phyloP scores from a whole-genome alignment of 2,329 filamentous ascomycete genomes.

The Rhynchosporium agropyri region DNA sequence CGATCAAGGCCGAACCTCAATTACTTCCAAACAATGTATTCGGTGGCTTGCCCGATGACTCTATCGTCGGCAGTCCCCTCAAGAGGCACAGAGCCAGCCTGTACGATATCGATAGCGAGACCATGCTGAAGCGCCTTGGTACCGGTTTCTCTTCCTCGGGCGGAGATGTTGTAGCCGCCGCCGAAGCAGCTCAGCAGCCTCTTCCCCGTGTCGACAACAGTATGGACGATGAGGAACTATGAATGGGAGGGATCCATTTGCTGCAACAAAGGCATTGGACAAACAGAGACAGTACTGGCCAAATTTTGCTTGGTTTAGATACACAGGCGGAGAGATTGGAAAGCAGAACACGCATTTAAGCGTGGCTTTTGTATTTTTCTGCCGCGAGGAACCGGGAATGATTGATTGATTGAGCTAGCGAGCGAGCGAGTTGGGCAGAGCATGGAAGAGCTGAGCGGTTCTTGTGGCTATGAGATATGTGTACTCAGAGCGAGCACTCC shows the following conservation, averaged over 20 bases:
- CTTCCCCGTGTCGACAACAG: constrained; percentile 20
- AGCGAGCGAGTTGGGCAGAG: not conserved
- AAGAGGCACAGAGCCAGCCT: constrained; percentile 74
- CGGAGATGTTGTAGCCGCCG: constrained; percentile 37
- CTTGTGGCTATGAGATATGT: constrained; percentile 10
- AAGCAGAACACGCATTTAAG: constrained; percentile 12
- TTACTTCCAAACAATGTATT: constrained; percentile 45
- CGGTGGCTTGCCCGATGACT: constrained; percentile 51
- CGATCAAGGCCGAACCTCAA: constrained; percentile 41
- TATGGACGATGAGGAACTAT: constrained; percentile 40
- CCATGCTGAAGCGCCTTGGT: constrained; percentile 36
- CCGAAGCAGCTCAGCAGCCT: constrained; percentile 39
- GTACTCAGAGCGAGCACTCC: constrained; percentile 6
- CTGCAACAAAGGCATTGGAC: not conserved
- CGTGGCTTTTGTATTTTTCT: constrained; percentile 10
- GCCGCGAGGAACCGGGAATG: not conserved
- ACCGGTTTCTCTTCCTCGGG: constrained; percentile 31
- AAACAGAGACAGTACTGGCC: constrained; percentile 1
- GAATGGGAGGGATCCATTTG: constrained; percentile 16
- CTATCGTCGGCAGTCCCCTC: constrained; percentile 66
- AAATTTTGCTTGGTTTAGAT: constrained; percentile 14
- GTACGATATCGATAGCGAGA: constrained; percentile 50
- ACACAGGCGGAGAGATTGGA: constrained; percentile 16
- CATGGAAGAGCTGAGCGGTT: not conserved
- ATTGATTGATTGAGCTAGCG: not conserved